Conservation (phyloP, 805 yeast genomes). For the Cyberlindnera amylophila region DNA sequence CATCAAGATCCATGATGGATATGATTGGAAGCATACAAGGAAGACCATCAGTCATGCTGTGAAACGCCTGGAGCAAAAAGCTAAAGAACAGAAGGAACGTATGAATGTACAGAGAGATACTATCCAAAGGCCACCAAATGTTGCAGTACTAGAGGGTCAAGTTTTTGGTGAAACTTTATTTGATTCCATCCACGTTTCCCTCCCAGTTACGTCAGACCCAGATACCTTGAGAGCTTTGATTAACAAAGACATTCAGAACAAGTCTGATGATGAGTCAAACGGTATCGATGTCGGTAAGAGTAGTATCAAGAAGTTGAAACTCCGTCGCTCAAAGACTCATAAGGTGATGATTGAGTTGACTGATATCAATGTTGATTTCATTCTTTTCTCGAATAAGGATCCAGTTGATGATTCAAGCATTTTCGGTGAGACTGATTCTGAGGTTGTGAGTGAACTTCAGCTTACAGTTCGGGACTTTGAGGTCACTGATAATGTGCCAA, state of each 20-base stretch:
- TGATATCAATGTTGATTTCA: slow-evolving; percentile 47
- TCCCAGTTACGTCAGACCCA: slow-evolving; percentile 44
- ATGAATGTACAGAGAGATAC: slow-evolving; percentile 6
- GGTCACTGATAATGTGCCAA: slow-evolving; percentile 71
- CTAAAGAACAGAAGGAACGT: slow-evolving; percentile 23
- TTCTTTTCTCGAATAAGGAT: slow-evolving; percentile 44
- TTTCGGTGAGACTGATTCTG: slow-evolving; percentile 33
- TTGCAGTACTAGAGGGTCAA: slow-evolving; percentile 11
- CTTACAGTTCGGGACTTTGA: slow-evolving; percentile 52
- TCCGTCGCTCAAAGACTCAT: slow-evolving; percentile 62
- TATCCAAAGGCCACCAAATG: slow-evolving; percentile 8
- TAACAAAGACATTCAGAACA: slow-evolving; percentile 43
- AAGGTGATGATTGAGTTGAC: slow-evolving; percentile 55
- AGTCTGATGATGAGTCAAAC: slow-evolving; percentile 19
- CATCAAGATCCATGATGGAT: slow-evolving; percentile 77
- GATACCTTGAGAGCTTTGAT: slow-evolving; percentile 46
- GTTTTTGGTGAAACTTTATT: slow-evolving; percentile 62
- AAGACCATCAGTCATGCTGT: slow-evolving; percentile 62
- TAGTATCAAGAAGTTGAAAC: slow-evolving; percentile 42
- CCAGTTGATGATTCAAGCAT: slow-evolving; percentile 30
- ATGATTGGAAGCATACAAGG: slow-evolving; percentile 84
- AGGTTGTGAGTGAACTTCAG: slow-evolving; percentile 45
- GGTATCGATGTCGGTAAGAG: slow-evolving; percentile 22
- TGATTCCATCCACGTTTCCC: slow-evolving; percentile 75
- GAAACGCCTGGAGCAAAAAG: slow-evolving; percentile 52